Conservation (phyloP, 2,329 filamentous ascomycete species). For the Metarhizium anisopliae region DNA sequence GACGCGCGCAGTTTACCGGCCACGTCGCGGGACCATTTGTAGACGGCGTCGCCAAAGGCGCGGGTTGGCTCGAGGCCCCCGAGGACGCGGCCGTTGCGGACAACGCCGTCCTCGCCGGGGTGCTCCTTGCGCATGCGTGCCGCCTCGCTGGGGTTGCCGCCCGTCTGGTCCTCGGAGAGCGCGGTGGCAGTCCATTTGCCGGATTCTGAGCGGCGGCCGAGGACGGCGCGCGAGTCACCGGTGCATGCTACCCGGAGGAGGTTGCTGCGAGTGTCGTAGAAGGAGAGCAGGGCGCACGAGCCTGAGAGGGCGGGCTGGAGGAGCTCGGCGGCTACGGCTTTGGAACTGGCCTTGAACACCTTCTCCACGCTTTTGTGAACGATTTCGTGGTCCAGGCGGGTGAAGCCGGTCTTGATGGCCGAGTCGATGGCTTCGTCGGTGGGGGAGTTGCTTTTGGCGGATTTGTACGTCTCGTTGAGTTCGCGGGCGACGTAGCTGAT, state of each 20-base stretch:
- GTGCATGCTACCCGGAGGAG: constrained; percentile 90
- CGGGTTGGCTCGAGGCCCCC: constrained; percentile 87
- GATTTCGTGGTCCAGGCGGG: constrained; percentile 85
- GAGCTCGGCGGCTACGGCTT: constrained; percentile 82
- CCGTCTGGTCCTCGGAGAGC: constrained; percentile 89
- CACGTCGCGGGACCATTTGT: constrained; percentile 89
- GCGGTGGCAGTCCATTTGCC: constrained; percentile 92
- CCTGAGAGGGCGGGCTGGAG: constrained; percentile 89
- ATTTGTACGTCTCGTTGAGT: constrained; percentile 84
- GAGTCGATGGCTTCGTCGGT: constrained; percentile 72
- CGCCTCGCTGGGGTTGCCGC: constrained; percentile 76
- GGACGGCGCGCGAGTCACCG: constrained; percentile 88
- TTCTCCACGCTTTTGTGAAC: constrained; percentile 88
- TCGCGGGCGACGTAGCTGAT: constrained; percentile 91
- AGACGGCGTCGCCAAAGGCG: constrained; percentile 91
- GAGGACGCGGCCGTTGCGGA: constrained; percentile 81
- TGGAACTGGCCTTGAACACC: constrained; percentile 80
- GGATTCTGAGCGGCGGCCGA: constrained; percentile 66
- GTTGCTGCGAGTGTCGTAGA: constrained; percentile 85
- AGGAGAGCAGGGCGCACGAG: constrained; percentile 92
- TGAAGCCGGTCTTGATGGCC: constrained; percentile 89
- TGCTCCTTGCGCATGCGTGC: constrained; percentile 77
- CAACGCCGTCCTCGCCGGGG: constrained; percentile 79
- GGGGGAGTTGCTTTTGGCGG: constrained; percentile 54
- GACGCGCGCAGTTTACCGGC: constrained; percentile 72